Percentiles rank a stretch among this genome's conserved stretches.
Conservation (phyloP, 345 rosid genomes). For the Populus euphratica region DNA sequence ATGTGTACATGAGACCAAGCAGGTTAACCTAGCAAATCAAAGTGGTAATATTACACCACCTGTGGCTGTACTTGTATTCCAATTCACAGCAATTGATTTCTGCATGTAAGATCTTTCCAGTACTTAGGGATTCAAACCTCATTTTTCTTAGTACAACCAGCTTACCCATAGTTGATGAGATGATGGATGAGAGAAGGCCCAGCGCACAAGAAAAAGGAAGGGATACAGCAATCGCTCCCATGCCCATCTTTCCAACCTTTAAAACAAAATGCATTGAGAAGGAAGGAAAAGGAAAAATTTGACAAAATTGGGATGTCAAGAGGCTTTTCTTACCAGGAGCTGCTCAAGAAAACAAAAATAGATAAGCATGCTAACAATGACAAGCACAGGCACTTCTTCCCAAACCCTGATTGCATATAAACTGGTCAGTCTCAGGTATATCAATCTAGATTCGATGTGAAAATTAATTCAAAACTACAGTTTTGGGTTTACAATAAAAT, state of each 20-base stretch:
- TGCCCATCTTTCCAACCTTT: slow-evolving; percentile 74
- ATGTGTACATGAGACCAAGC: background rate
- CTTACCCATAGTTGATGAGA: slow-evolving; percentile 91
- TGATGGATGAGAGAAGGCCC: slow-evolving; percentile 83
- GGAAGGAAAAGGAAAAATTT: slow-evolving; percentile 7
- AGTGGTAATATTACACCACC: background rate
- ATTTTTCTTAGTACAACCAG: background rate
- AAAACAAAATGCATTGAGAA: background rate
- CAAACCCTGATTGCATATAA: slow-evolving; percentile 49
- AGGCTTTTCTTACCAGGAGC: slow-evolving; percentile 61
- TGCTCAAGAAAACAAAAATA: slow-evolving; percentile 96
- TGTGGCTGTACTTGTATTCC: background rate
- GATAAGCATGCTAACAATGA: slow-evolving; percentile 92
- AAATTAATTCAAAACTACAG: background rate
- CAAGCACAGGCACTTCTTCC: slow-evolving; percentile 92
- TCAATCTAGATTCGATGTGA: background rate
- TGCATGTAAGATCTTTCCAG: background rate
- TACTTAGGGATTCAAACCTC: background rate
- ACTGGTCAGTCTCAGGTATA: slow-evolving; percentile 11
- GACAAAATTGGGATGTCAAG: slow-evolving; percentile 81
- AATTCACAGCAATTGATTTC: background rate
- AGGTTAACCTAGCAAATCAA: background rate
- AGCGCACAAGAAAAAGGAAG: slow-evolving; percentile 86
- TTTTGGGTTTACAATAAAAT: background rate
- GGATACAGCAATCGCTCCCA: slow-evolving; percentile 79